Evolutionary conservation across 176 grass and related monocot species (phyloP).

Genomic region (Avena atlantica): DNA sequence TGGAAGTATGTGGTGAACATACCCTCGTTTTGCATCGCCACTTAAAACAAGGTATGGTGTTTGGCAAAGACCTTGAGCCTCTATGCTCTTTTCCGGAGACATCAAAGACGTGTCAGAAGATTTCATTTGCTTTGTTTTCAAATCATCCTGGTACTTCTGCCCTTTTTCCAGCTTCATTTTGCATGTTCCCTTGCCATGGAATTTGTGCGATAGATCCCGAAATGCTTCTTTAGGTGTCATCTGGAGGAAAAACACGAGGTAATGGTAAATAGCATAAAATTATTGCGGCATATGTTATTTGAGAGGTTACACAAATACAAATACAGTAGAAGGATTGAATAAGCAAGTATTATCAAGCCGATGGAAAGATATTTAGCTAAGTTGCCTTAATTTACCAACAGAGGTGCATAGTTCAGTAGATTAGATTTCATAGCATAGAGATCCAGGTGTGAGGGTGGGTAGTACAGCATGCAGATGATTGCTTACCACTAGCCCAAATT

Average conservation of each 20-base stretch:
- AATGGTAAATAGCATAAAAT: constrained; percentile 14
- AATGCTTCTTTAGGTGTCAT: constrained; percentile 91
- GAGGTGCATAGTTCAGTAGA: constrained; percentile 10
- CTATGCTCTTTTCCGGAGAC: background rate
- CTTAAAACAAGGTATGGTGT: constrained; percentile 73
- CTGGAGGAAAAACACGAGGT: constrained; percentile 36
- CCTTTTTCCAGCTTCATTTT: constrained; percentile 90
- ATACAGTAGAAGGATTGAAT: background rate
- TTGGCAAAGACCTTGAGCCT: constrained; percentile 9
- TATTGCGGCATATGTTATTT: background rate
- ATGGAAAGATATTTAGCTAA: background rate
- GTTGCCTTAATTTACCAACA: background rate
- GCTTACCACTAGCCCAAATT: constrained; percentile 91
- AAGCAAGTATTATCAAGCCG: constrained; percentile 2
- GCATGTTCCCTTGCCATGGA: constrained; percentile 34
- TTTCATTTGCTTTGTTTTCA: constrained; percentile 17
- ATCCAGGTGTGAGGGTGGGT: background rate
- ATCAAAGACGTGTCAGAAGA: constrained; percentile 4
- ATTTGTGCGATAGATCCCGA: constrained; percentile 70
- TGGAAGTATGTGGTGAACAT: constrained; percentile 35
- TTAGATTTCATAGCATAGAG: background rate
- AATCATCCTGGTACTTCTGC: constrained; percentile 37
- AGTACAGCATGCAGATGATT: background rate
- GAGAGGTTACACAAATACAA: background rate
- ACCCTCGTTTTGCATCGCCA: constrained; percentile 81